phyloP scores from a whole-genome alignment of 306 rosid species.

The Malus sieversii region DNA sequence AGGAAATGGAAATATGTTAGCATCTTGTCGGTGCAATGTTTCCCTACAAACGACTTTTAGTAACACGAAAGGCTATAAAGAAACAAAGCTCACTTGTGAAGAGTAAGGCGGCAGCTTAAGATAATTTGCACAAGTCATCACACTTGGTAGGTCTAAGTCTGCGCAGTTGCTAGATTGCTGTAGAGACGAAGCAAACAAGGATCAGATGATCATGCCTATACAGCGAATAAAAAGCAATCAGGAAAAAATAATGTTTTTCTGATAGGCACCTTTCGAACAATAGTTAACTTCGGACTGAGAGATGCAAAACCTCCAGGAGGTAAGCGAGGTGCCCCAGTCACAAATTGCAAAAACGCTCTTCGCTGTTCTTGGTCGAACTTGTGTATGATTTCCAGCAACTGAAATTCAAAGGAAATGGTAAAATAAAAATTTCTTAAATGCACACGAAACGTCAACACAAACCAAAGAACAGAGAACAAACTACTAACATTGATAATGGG shows the following conservation, averaged over 20 bases:
- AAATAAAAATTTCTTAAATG: neutral
- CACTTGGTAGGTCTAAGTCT: conserved; percentile 88
- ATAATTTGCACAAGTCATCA: conserved; percentile 99
- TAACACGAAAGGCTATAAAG: conserved; percentile 1
- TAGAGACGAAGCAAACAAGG: conserved; percentile 3
- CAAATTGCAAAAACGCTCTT: conserved; percentile 91
- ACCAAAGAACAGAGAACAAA: neutral
- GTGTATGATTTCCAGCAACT: conserved; percentile 80
- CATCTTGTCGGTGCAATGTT: neutral
- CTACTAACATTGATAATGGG: conserved; percentile 63
- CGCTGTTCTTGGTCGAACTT: conserved; percentile 59
- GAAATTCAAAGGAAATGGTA: conserved; percentile 15
- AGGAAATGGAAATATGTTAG: neutral
- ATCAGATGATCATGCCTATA: conserved; percentile 3
- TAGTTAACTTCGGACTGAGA: conserved; percentile 87
- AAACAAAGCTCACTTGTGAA: conserved; percentile 50
- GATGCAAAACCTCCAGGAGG: conserved; percentile 98
- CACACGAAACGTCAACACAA: neutral
- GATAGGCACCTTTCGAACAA: conserved; percentile 71
- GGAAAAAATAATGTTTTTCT: neutral
- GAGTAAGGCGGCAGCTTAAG: conserved; percentile 96
- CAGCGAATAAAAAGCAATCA: neutral
- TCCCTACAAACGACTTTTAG: neutral
- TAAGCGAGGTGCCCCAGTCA: conserved; percentile 94
- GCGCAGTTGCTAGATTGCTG: conserved; percentile 69